A percentile compares a stretch with the other conserved stretches of the same genome.
phyloP scores from a whole-genome alignment of 345 rosid species.

The Cardamine occulta region DNA sequence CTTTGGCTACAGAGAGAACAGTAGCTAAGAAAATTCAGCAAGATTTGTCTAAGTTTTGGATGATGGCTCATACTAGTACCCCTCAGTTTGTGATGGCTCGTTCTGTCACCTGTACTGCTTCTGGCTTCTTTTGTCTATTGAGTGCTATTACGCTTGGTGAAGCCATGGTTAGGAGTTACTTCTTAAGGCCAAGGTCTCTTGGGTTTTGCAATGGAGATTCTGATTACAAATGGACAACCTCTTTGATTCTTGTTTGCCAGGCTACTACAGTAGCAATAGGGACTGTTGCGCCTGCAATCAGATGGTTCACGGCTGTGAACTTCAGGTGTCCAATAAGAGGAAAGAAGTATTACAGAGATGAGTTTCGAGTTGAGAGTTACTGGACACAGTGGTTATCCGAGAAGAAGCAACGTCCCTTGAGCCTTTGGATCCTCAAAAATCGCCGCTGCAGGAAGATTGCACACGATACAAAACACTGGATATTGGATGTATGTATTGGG shows the following conservation, averaged over 20 bases:
- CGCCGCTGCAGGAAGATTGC: constrained; percentile 56
- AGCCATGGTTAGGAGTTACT: constrained; percentile 63
- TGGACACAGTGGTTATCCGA: constrained; percentile 68
- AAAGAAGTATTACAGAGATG: constrained; percentile 34
- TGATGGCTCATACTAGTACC: constrained; percentile 88
- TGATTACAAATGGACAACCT: constrained; percentile 81
- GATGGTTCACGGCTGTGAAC: constrained; percentile 82
- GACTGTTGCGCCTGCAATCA: constrained; percentile 64
- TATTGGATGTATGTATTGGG: constrained; percentile 55
- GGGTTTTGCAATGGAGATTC: constrained; percentile 71
- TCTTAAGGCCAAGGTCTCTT: constrained; percentile 56
- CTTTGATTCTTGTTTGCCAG: constrained; percentile 60
- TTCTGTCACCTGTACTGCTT: constrained; percentile 78
- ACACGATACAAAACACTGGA: constrained; percentile 40
- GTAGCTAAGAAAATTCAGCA: constrained; percentile 53
- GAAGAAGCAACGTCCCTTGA: constrained; percentile 66
- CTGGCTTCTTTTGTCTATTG: constrained; percentile 71
- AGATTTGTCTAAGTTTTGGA: constrained; percentile 71
- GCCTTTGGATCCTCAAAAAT: constrained; percentile 39
- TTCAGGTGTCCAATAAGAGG: constrained; percentile 64
- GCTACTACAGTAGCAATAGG: constrained; percentile 65
- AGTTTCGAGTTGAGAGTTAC: constrained; percentile 62
- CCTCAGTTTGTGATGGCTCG: constrained; percentile 88
- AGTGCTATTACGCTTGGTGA: constrained; percentile 62
- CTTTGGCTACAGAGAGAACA: constrained; percentile 41